Evolutionary conservation across 2,329 filamentous ascomycete species (phyloP), one percentile per base, ranked within the genome.

Genomic region (Aspergillus hortae): DNA sequence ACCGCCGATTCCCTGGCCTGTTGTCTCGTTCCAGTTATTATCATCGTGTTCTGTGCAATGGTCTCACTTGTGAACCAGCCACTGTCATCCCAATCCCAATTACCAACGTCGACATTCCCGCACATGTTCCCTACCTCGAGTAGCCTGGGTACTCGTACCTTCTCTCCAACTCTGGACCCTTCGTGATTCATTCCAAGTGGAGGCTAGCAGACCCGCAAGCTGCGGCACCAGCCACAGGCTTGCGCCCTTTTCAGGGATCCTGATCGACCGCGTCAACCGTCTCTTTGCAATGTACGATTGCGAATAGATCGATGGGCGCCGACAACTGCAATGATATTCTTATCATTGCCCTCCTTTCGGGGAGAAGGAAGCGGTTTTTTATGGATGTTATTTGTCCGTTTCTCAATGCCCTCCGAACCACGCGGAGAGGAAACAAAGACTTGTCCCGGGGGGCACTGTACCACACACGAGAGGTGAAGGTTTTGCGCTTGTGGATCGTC

Each of bases 381-480:
- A 80, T 79, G 81, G 90, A 95, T 86, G 90, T 92, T 74, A 84
- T 96, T 96, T 95, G 89, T 88, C 82, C 89, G 89, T 81, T 85
- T 79, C 67, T 79, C 66, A 75, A 77, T 73, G 85, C 87, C 87
- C 84, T 86, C 83, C 82, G 69, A 64, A 54, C 61, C 49, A 62
- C 61, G 63, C 64, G 84, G 84, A 85, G 87, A 86, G 88, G 87
- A 92, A 77, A 88, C 87, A 95, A 96, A 96, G 91, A 94, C 89
- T 77, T 85, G 87, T 95, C 90, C 86, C 79, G 71, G 88, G 89
- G 85, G 88, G 86, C 83, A 86, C 82, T 89, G 90, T 87, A 81
- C 77, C 69, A 82, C 88, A 86, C 67, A 90, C 86, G 64, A 80
- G 89, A 92, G 84, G 87, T 55, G 53, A 58, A 45, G 56, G 56